A percentile compares a stretch with the other conserved stretches of the same genome.
Conservation (phyloP, 1,139 yeast species). For the Zygoascus meyerae region DNA sequence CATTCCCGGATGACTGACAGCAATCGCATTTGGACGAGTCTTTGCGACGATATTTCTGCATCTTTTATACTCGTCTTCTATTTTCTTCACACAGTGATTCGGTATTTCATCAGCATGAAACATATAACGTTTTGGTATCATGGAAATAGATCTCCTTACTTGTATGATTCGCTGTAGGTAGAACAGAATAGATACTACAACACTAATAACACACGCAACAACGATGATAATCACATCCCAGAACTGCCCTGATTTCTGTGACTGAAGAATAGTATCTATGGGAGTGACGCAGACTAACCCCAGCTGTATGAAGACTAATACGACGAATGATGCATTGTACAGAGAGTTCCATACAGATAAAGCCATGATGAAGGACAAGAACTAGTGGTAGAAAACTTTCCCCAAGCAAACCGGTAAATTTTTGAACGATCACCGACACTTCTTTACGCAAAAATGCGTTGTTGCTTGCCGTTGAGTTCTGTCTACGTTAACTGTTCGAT, state of each 20-base stretch:
- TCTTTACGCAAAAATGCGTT: too few relatives aligned
- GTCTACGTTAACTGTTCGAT: too few relatives aligned
- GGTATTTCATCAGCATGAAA: constrained; percentile 58
- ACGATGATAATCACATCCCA: constrained; percentile 72
- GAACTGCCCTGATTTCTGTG: constrained; percentile 50
- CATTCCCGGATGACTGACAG: constrained; percentile 60
- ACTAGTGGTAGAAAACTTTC: too few relatives aligned
- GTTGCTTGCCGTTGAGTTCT: too few relatives aligned
- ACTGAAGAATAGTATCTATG: constrained; percentile 68
- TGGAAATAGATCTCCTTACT: constrained; percentile 54
- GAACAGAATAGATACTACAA: constrained; percentile 45
- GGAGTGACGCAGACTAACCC: constrained; percentile 65
- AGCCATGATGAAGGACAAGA: too few relatives aligned
- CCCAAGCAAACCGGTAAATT: too few relatives aligned
- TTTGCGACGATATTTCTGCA: constrained; percentile 44
- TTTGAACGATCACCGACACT: too few relatives aligned
- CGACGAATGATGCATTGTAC: constrained; percentile 35
- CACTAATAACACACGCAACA: constrained; percentile 60
- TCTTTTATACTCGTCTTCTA: constrained; percentile 41
- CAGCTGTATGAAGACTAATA: constrained; percentile 36
- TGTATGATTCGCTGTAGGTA: constrained; percentile 51
- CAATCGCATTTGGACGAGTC: constrained; percentile 46
- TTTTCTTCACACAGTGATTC: constrained; percentile 37
- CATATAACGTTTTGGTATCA: constrained; percentile 69
- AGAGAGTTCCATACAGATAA: neutral